A percentile compares a stretch with the other conserved stretches of the same genome.
Conservation (phyloP, 345 rosid species). For the Toxicodendron radicans region DNA sequence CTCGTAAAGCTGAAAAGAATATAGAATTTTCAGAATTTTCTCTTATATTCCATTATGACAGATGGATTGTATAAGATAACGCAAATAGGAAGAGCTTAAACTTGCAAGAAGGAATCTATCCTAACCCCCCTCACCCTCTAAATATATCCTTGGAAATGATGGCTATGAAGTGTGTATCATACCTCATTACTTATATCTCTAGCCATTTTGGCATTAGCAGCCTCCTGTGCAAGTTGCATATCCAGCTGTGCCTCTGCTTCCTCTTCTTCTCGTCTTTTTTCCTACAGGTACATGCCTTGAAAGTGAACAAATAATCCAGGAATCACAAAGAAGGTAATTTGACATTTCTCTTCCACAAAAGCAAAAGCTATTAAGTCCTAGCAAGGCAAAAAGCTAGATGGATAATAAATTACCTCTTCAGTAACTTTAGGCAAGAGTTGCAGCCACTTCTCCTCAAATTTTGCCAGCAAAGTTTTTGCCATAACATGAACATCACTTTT, state of each 20-base stretch:
- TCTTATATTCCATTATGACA: neutral
- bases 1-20: conserved; percentile 55
- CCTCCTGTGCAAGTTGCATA: conserved; percentile 71
- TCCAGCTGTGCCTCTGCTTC: conserved; percentile 58
- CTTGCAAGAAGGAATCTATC: conserved; percentile 5
- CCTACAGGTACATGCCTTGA: conserved; percentile 37
- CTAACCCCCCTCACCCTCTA: neutral
- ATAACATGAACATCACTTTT: conserved; percentile 64
- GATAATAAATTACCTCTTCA: conserved; percentile 59
- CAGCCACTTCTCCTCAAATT: conserved; percentile 88
- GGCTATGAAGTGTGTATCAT: conserved; percentile 1
- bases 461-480: conserved; percentile 81
- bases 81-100: conserved; percentile 5
- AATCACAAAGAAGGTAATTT: conserved; percentile 14
- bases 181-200: conserved; percentile 70
- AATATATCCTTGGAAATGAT: neutral
- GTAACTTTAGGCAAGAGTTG: conserved; percentile 74
- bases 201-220: conserved; percentile 71
- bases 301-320: conserved; percentile 10
- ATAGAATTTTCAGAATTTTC: neutral
- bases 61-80: neutral
- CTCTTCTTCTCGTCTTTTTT: conserved; percentile 68
- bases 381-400: neutral
- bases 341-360: neutral
- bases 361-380: conserved; percentile 10